These are phyloP conservation scores for Stagonosporopsis rhizophila DNA, from an alignment of 2,329 filamentous ascomycete species.

Conservation along the genomic window DNA sequence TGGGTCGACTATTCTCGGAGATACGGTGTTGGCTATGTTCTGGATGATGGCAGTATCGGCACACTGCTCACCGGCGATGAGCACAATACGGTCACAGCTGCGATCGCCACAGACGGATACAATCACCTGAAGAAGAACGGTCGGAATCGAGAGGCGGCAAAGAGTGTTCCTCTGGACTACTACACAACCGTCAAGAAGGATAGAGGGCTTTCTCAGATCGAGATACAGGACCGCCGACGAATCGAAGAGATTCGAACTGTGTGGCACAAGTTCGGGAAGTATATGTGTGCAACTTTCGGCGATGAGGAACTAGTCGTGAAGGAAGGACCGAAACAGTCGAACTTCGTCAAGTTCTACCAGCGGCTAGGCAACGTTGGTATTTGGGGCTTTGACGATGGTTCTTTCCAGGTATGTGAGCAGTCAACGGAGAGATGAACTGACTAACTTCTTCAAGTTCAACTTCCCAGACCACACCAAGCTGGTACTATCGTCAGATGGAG, in stretches of 20 bases:
- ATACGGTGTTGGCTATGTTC: slow-evolving; percentile 82
- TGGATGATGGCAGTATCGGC: slow-evolving; percentile 81
- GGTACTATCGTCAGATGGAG: slow-evolving; percentile 76
- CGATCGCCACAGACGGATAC: slow-evolving; percentile 75
- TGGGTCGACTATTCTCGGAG: slow-evolving; percentile 93
- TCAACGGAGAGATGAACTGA: not conserved
- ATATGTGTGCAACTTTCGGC: slow-evolving; percentile 63
- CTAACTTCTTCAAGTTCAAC: slow-evolving; percentile 68
- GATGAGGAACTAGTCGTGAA: slow-evolving; percentile 57
- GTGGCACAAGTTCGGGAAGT: slow-evolving; percentile 74
- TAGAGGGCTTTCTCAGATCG: slow-evolving; percentile 67
- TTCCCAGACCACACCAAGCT: slow-evolving; percentile 90
- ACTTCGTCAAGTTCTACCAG: slow-evolving; percentile 80
- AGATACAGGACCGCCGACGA: slow-evolving; percentile 65
- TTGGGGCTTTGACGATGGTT: slow-evolving; percentile 82
- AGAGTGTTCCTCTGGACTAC: slow-evolving; percentile 66
- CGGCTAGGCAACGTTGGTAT: slow-evolving; percentile 80
- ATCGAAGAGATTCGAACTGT: slow-evolving; percentile 64
- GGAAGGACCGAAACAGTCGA: slow-evolving; percentile 52
- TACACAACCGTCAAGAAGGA: slow-evolving; percentile 73
- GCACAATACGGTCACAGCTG: slow-evolving; percentile 68
- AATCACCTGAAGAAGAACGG: slow-evolving; percentile 73
- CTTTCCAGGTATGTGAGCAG: slow-evolving; percentile 68
- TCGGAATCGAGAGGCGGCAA: slow-evolving; percentile 57
- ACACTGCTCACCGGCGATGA: slow-evolving; percentile 63